These are phyloP conservation scores for Ascochyta pisi DNA, from an alignment of 2,329 filamentous ascomycete species.

Conservation along the genomic window DNA sequence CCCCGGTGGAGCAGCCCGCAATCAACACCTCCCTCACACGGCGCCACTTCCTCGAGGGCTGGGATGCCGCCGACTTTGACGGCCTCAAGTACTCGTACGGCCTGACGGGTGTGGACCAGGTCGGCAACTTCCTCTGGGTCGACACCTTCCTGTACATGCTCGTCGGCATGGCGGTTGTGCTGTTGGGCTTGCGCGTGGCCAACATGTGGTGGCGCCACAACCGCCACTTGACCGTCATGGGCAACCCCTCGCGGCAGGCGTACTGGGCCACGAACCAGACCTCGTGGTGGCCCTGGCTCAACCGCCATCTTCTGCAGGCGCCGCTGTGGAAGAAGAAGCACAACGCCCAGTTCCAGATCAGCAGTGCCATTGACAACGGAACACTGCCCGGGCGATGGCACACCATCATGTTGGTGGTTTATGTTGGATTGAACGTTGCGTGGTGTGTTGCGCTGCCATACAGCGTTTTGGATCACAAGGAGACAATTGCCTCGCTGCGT, in stretches of 20 bases:
- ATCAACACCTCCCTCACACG: conserved; percentile 22
- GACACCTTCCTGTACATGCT: conserved; percentile 52
- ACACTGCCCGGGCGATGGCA: conserved; percentile 83
- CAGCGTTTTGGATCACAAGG: conserved; percentile 53
- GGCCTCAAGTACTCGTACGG: conserved; percentile 52
- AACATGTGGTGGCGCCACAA: conserved; percentile 54
- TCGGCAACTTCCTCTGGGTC: conserved; percentile 56
- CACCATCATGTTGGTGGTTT: conserved; percentile 70
- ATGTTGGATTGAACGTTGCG: conserved; percentile 75
- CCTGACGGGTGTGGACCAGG: conserved; percentile 57
- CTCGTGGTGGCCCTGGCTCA: conserved; percentile 63
- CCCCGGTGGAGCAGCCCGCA: conserved; percentile 14
- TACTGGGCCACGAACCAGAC: conserved; percentile 57
- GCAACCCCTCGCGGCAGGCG: conserved; percentile 48
- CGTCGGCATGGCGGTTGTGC: conserved; percentile 42
- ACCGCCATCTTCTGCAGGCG: conserved; percentile 71
- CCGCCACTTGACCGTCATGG: conserved; percentile 55
- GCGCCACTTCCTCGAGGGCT: conserved; percentile 39
- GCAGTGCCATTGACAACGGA: conserved; percentile 72
- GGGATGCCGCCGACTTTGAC: conserved; percentile 40
- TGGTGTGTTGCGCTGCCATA: conserved; percentile 77
- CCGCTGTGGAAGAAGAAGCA: conserved; percentile 78
- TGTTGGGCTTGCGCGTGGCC: conserved; percentile 51
- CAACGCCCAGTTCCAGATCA: conserved; percentile 75
- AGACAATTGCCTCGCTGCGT: conserved; percentile 80